These are phyloP conservation scores for Gonapodya sp. DNA, from an alignment of 192 early-diverging fungal species.

Conservation along the genomic window DNA sequence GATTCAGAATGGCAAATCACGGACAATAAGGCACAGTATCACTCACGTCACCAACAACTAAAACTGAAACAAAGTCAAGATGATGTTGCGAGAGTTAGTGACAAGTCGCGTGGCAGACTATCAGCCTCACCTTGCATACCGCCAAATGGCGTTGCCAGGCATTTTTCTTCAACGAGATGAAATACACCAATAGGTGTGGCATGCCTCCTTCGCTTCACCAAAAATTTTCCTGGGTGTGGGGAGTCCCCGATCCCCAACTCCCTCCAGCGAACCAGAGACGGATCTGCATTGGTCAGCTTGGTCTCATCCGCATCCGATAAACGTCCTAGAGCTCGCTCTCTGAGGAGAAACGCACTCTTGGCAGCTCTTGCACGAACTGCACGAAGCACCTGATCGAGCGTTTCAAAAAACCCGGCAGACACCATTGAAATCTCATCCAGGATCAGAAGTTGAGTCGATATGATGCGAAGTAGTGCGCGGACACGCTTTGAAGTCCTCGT, in stretches of 20 bases:
- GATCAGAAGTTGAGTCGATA: neutral
- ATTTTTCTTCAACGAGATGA: neutral
- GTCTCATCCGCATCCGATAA: neutral
- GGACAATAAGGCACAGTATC: no score
- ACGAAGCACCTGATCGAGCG: neutral
- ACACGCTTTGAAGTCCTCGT: neutral
- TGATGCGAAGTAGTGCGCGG: neutral
- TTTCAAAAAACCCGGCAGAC: neutral
- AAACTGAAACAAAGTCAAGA: neutral
- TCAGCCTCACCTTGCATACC: neutral
- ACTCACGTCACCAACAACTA: neutral
- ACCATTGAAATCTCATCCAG: neutral
- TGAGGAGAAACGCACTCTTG: neutral
- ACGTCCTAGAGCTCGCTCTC: neutral
- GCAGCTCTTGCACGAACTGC: neutral
- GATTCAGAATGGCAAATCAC: no score
- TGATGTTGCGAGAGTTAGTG: neutral
- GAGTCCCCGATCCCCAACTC: neutral
- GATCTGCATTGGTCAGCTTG: neutral
- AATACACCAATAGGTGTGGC: neutral
- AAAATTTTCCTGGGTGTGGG: neutral
- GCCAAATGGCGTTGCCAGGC: neutral
- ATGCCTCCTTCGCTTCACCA: neutral
- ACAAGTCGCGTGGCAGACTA: no score
- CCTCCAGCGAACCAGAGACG: neutral